phyloP scores from a whole-genome alignment of 2,329 filamentous ascomycete species.

The Fusarium abutilonis region DNA sequence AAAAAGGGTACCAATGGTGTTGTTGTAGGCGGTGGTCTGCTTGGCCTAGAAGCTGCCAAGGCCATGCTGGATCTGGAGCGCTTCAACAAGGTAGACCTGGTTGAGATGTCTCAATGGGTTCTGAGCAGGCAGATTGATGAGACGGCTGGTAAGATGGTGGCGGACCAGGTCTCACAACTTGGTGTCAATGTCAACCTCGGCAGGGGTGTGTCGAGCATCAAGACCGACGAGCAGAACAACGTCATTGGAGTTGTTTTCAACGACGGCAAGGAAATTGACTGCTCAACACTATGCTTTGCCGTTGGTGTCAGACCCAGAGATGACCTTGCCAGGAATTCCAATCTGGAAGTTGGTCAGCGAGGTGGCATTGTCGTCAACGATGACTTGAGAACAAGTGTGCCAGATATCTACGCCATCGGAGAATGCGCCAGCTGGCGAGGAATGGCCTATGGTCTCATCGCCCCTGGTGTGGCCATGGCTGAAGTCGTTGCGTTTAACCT shows the following conservation, averaged over 20 bases:
- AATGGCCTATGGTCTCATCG: conserved; percentile 88
- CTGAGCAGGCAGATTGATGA: conserved; percentile 82
- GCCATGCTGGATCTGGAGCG: conserved; percentile 87
- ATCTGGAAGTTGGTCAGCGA: conserved; percentile 76
- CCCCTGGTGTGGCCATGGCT: conserved; percentile 91
- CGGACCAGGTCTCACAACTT: conserved; percentile 80
- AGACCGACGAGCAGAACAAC: conserved; percentile 71
- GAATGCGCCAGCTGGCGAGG: conserved; percentile 92
- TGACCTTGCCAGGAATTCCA: conserved; percentile 74
- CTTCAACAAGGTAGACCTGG: conserved; percentile 77
- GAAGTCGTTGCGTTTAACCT: conserved; percentile 92
- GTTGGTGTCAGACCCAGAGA: conserved; percentile 87
- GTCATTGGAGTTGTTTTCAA: conserved; percentile 82
- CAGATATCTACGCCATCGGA: conserved; percentile 85
- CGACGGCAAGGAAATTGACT: conserved; percentile 79
- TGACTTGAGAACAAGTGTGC: conserved; percentile 73
- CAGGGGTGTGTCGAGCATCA: conserved; percentile 77
- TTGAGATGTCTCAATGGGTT: conserved; percentile 86
- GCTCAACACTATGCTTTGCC: conserved; percentile 86
- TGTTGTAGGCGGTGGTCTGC: conserved; percentile 84
- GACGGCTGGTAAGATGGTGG: conserved; percentile 83
- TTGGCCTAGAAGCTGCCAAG: conserved; percentile 89
- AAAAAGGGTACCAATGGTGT: conserved; percentile 75
- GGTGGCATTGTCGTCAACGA: conserved; percentile 78
- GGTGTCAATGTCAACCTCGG: conserved; percentile 83